These are phyloP conservation scores for Eleusine indica DNA, from an alignment of 176 grass and related monocot species.

Conservation along the genomic window DNA sequence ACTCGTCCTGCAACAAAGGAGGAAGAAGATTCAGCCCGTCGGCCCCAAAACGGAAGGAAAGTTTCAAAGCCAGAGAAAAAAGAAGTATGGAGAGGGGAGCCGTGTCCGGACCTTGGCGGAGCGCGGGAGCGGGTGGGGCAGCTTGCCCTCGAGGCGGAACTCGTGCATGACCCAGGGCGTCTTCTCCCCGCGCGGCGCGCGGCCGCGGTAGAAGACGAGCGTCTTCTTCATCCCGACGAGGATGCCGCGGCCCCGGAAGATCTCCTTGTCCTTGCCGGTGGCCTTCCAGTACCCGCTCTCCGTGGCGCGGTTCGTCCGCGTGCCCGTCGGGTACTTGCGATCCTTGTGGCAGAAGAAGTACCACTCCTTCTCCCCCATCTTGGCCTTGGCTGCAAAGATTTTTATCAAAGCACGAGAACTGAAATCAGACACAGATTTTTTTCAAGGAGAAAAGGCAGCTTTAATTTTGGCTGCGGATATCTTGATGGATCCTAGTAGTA, in stretches of 20 bases:
- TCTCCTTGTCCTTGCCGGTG: conserved; percentile 98
- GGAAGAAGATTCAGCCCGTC: background rate
- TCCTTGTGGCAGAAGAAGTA: conserved; percentile 96
- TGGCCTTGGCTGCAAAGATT: conserved; percentile 57
- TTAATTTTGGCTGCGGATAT: background rate
- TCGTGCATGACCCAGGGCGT: conserved; percentile 97
- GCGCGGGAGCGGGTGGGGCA: conserved; percentile 51
- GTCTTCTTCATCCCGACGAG: conserved; percentile 99
- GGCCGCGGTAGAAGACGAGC: conserved; percentile 96
- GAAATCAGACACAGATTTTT: background rate
- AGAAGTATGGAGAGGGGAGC: background rate
- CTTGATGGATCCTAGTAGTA: background rate
- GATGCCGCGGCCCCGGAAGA: conserved; percentile 54
- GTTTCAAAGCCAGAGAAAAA: background rate
- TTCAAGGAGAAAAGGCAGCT: background rate
- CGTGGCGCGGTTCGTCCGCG: conserved; percentile 88
- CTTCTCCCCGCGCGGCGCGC: conserved; percentile 85
- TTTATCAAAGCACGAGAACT: background rate
- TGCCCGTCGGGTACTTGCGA: conserved; percentile 96
- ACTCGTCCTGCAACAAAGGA: conserved; percentile 62
- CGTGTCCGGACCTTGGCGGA: conserved; percentile 57
- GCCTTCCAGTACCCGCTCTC: conserved; percentile 96
- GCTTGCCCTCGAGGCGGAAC: conserved; percentile 77
- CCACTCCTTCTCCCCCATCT: conserved; percentile 95
- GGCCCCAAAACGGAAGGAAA: conserved; percentile 5